Evolutionary conservation across 306 rosid species (phyloP).

Genomic region (Acacia acuminata): DNA sequence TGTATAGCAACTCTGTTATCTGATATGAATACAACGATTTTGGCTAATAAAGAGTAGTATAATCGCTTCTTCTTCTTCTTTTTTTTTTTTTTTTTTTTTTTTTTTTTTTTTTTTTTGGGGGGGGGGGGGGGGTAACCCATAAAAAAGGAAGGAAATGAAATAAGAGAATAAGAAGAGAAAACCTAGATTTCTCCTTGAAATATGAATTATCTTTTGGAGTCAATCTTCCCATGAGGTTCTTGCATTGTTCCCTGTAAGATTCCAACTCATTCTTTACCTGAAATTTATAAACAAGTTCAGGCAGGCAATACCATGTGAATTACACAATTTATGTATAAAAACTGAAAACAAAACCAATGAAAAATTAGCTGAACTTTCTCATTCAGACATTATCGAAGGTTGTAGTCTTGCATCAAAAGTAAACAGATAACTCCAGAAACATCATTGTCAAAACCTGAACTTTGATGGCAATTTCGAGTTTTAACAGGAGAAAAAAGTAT

Average conservation of each 20-base stretch:
- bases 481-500: not conserved
- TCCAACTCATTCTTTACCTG: conserved; percentile 71
- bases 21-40: too few species aligned
- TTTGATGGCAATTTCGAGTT: not conserved
- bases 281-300: conserved; percentile 29
- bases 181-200: conserved; percentile 59
- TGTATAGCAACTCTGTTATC: too few species aligned
- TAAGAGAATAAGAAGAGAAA: conserved; percentile 13
- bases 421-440: not conserved
- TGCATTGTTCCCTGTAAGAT: conserved; percentile 61
- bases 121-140: too few species aligned
- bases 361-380: not conserved
- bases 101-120: too few species aligned
- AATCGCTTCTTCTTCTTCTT: too few species aligned
- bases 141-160: not conserved
- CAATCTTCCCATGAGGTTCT: conserved; percentile 43
- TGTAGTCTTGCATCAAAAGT: not conserved
- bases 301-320: conserved; percentile 10
- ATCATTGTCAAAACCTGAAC: not conserved
- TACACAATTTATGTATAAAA: not conserved
- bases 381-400: not conserved
- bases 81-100: too few species aligned
- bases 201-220: conserved; percentile 40
- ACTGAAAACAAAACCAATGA: not conserved
- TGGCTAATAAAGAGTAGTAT: not conserved